phyloP scores from a whole-genome alignment of 331 rosid genomes.

The Malus hybrid region DNA sequence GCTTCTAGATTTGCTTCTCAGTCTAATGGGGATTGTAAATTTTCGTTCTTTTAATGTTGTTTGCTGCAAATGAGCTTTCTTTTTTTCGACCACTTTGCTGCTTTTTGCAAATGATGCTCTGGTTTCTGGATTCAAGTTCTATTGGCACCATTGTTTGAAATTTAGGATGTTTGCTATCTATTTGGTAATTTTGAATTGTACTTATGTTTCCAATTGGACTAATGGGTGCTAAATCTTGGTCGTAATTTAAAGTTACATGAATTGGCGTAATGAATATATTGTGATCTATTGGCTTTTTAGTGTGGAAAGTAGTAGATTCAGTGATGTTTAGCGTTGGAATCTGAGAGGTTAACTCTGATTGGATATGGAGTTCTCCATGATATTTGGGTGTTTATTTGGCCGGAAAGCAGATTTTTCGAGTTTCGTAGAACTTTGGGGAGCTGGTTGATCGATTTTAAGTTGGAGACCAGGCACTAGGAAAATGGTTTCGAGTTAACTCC shows the following conservation, averaged over 20 bases:
- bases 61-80: background rate
- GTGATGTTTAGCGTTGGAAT: slow-evolving; percentile 1
- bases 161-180: background rate
- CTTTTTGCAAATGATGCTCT: slow-evolving; percentile 2
- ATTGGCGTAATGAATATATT: background rate
- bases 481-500: background rate
- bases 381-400: background rate
- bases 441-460: background rate
- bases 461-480: background rate
- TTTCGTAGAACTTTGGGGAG: background rate
- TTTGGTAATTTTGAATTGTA: background rate
- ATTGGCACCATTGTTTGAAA: background rate
- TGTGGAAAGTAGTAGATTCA: background rate
- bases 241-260: background rate
- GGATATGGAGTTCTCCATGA: background rate
- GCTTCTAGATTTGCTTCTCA: slow-evolving; percentile 15
- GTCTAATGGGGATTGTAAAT: background rate
- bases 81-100: background rate
- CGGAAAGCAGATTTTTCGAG: background rate
- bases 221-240: background rate
- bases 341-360: background rate
- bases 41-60: background rate
- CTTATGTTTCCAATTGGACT: background rate
- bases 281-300: slow-evolving; percentile 1
- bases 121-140: slow-evolving; percentile 5